phyloP scores from a whole-genome alignment of 768 basidiomycete genomes.

The Pisolithus microcarpus region DNA sequence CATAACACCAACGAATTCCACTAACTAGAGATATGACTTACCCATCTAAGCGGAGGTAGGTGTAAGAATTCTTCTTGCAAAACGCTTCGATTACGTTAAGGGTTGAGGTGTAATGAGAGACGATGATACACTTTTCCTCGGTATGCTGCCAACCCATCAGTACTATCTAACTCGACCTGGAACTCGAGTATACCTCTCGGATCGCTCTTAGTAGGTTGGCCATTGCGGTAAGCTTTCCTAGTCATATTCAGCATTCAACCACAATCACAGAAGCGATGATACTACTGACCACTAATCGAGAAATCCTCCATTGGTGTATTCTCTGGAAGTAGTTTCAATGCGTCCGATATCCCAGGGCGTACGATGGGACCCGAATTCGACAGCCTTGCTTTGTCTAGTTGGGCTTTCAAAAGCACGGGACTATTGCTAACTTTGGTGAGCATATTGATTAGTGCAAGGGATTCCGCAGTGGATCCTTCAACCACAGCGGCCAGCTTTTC shows the following conservation, averaged over 20 bases:
- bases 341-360: slow-evolving; percentile 49
- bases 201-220: slow-evolving; percentile 56
- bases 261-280: neutral
- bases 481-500: slow-evolving; percentile 63
- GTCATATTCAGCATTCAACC: slow-evolving; percentile 4
- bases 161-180: neutral
- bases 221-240: slow-evolving; percentile 71
- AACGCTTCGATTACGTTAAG: slow-evolving; percentile 86
- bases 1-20: neutral
- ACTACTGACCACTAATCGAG: slow-evolving; percentile 62
- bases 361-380: slow-evolving; percentile 37
- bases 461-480: slow-evolving; percentile 65
- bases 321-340: slow-evolving; percentile 54
- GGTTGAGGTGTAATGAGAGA: slow-evolving; percentile 95
- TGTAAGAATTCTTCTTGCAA: slow-evolving; percentile 70
- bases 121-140: slow-evolving; percentile 90
- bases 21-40: slow-evolving; percentile 17
- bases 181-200: slow-evolving; percentile 38
- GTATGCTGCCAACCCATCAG: slow-evolving; percentile 43
- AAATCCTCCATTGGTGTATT: slow-evolving; percentile 61
- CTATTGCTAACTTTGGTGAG: slow-evolving; percentile 92
- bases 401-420: slow-evolving; percentile 79
- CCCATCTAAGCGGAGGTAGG: slow-evolving; percentile 86
- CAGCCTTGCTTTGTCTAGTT: slow-evolving; percentile 52
- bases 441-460: slow-evolving; percentile 70